A percentile compares a stretch with the other conserved stretches of the same genome.
Evolutionary conservation across 192 early-diverging fungal genomes (phyloP).

Genomic region (Jimgerdemannia flammicorona): DNA sequence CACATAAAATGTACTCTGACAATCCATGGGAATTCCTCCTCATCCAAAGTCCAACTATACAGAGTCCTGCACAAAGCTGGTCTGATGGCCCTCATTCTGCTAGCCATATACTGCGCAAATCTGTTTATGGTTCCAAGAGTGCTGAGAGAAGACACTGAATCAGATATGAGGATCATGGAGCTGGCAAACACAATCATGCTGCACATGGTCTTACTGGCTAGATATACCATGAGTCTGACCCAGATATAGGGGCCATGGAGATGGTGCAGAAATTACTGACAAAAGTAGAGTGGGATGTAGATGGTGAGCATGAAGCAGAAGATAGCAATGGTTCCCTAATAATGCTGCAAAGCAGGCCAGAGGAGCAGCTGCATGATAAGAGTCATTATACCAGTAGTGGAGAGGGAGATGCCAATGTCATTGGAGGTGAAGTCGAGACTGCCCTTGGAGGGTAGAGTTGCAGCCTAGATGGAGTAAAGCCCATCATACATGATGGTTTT

Average conservation of each 20-base stretch:
- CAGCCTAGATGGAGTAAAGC: slow-evolving; percentile 33
- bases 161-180: slow-evolving; percentile 42
- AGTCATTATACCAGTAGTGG: slow-evolving; percentile 33
- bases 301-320: slow-evolving; percentile 27
- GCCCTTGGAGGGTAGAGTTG: slow-evolving; percentile 31
- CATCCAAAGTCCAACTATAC: too few species aligned
- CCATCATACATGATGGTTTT: slow-evolving; percentile 42
- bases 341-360: slow-evolving; percentile 36
- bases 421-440: slow-evolving; percentile 48
- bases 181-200: slow-evolving; percentile 35
- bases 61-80: slow-evolving; percentile 47
- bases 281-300: slow-evolving; percentile 8
- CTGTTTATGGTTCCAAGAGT: slow-evolving; percentile 55
- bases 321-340: slow-evolving; percentile 38
- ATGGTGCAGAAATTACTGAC: slow-evolving; percentile 5
- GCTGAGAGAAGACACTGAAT: slow-evolving; percentile 34
- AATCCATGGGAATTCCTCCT: too few species aligned
- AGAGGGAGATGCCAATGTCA: slow-evolving; percentile 45
- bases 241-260: slow-evolving; percentile 14
- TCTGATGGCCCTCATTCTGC: slow-evolving; percentile 36
- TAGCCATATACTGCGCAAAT: slow-evolving; percentile 42
- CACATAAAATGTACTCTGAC: too few species aligned
- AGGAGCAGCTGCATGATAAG: slow-evolving; percentile 47
- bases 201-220: slow-evolving; percentile 16
- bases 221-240: slow-evolving; percentile 12